Evolutionary conservation across 352 stramenopile species (phyloP).

Genomic region (Globisporangium megalacanthum): DNA sequence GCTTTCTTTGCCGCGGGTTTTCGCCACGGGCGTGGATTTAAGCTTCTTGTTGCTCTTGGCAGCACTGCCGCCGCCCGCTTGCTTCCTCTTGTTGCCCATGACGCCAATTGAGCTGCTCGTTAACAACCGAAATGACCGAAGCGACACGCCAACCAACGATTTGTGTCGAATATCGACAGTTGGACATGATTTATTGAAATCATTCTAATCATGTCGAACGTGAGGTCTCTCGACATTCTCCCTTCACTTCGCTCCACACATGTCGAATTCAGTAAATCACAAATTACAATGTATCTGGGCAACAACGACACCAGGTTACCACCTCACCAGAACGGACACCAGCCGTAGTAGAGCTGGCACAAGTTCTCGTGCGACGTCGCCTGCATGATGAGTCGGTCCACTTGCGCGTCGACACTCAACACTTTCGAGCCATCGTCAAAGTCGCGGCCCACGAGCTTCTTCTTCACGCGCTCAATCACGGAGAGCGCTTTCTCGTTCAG

Average conservation of each 20-base stretch:
- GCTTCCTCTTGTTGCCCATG: slow-evolving; percentile 37
- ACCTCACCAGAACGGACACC: slow-evolving; percentile 89
- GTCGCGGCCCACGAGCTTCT: slow-evolving; percentile 98
- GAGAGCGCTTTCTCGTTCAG: slow-evolving; percentile 91
- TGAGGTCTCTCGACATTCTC: too few species aligned
- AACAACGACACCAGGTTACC: not conserved
- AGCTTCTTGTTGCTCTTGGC: slow-evolving; percentile 38
- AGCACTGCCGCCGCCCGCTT: slow-evolving; percentile 11
- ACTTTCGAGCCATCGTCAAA: slow-evolving; percentile 89
- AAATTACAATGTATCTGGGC: too few species aligned
- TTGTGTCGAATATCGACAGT: not conserved
- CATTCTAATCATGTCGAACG: too few species aligned
- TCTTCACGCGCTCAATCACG: slow-evolving; percentile 97
- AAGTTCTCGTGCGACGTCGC: slow-evolving; percentile 99
- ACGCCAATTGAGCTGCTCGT: not conserved
- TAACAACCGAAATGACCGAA: not conserved
- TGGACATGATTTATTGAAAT: too few species aligned
- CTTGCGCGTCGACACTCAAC: slow-evolving; percentile 88
- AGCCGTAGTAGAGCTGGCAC: slow-evolving; percentile 98
- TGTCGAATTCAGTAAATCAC: too few species aligned
- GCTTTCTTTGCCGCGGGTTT: slow-evolving; percentile 8
- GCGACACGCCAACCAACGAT: slow-evolving; percentile 1
- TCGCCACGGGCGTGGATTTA: slow-evolving; percentile 8
- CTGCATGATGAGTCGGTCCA: slow-evolving; percentile 98
- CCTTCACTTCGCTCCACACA: too few species aligned